A percentile compares a stretch with the other conserved stretches of the same genome.
Evolutionary conservation across 257 asterid genomes (phyloP).

Genomic region (Gentiana straminea): DNA sequence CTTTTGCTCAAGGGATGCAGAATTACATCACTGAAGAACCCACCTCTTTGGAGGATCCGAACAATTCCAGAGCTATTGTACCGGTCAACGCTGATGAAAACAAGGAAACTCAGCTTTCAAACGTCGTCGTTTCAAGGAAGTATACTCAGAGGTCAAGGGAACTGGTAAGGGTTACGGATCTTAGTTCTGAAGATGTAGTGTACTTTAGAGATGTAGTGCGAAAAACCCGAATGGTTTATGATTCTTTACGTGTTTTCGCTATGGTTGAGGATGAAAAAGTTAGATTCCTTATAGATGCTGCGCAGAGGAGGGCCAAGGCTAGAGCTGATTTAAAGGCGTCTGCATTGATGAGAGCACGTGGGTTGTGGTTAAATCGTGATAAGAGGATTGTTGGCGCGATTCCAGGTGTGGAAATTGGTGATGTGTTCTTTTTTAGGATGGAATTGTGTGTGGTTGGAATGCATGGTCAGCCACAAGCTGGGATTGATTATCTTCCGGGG

Average conservation of each 20-base stretch:
- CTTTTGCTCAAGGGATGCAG: conserved; percentile 18
- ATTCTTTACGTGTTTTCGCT: conserved; percentile 54
- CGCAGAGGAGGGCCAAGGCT: conserved; percentile 14
- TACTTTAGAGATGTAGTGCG: conserved; percentile 42
- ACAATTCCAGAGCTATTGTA: conserved; percentile 39
- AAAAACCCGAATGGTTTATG: conserved; percentile 54
- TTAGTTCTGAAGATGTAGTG: conserved; percentile 38
- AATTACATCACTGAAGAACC: conserved; percentile 2
- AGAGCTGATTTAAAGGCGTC: conserved; percentile 75
- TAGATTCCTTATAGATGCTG: background rate
- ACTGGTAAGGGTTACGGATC: conserved; percentile 66
- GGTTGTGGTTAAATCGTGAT: conserved; percentile 66
- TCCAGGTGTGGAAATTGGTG: conserved; percentile 70
- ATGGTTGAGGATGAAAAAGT: conserved; percentile 35
- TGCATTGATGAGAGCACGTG: conserved; percentile 40
- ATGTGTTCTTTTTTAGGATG: conserved; percentile 74
- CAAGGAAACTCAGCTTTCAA: conserved; percentile 23
- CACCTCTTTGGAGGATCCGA: conserved; percentile 16
- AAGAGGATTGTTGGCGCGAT: conserved; percentile 70
- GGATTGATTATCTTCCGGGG: conserved; percentile 65
- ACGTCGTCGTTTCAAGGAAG: conserved; percentile 27
- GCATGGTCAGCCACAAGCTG: conserved; percentile 89
- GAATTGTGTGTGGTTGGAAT: conserved; percentile 73
- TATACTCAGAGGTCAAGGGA: conserved; percentile 51
- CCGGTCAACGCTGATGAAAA: conserved; percentile 14